Evolutionary conservation across 2,329 filamentous ascomycete species (phyloP).

Genomic region (Bretziella fagacearum): DNA sequence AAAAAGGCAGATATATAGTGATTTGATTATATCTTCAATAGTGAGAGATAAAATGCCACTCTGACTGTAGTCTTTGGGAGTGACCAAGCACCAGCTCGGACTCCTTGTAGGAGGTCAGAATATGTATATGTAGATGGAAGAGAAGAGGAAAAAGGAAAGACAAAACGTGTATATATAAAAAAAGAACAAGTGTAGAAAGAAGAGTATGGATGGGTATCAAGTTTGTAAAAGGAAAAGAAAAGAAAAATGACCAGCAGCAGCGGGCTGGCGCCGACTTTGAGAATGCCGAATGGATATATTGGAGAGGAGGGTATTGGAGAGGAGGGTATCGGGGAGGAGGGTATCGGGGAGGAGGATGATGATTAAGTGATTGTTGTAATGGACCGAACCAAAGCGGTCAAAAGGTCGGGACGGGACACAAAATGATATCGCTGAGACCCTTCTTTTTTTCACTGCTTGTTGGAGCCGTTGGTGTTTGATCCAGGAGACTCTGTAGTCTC

Average conservation of each 20-base stretch:
- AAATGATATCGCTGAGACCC: neutral
- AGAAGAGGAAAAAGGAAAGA: too few species aligned
- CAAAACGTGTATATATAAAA: too few species aligned
- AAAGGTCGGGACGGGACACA: neutral
- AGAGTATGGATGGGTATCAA: constrained; percentile 6
- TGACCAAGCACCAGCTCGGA: too few species aligned
- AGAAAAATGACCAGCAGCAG: neutral
- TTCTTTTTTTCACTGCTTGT: neutral
- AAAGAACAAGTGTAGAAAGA: neutral
- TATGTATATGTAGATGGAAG: too few species aligned
- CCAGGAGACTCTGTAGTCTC: neutral
- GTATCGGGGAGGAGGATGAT: neutral
- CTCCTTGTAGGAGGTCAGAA: too few species aligned
- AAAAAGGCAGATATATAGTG: too few species aligned
- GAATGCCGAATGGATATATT: too few species aligned
- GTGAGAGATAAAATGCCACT: too few species aligned
- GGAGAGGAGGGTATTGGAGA: neutral
- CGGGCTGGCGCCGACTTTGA: neutral
- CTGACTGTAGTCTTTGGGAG: too few species aligned
- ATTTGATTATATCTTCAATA: too few species aligned
- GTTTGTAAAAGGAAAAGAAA: neutral
- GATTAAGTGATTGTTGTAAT: neutral
- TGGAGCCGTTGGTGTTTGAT: neutral
- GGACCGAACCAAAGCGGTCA: neutral
- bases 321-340: neutral